Conservation (phyloP, 306 rosid genomes). For the Macrotyloma uniflorum region DNA sequence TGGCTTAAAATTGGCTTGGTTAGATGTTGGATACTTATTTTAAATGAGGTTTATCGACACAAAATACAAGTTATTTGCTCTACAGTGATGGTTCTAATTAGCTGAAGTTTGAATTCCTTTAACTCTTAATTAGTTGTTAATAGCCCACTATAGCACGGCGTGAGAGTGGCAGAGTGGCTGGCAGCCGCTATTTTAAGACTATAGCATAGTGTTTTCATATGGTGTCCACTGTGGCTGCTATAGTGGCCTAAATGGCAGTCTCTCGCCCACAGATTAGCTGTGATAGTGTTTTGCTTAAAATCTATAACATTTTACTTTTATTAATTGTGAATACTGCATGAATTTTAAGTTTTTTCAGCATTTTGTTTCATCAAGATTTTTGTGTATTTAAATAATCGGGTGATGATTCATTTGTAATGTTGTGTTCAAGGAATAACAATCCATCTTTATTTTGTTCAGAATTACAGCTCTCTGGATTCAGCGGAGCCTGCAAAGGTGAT, state of each 20-base stretch:
- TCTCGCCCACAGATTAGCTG: no score
- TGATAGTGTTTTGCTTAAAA: no score
- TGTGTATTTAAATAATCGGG: slow-evolving; percentile 17
- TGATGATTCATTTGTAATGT: slow-evolving; percentile 21
- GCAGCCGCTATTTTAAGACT: no score
- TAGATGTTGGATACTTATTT: not conserved
- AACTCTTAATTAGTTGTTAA: not conserved
- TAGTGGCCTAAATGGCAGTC: no score
- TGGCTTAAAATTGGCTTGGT: not conserved
- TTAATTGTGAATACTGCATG: not conserved
- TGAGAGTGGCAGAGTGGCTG: not conserved
- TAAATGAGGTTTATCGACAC: not conserved
- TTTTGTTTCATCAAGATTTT: not conserved
- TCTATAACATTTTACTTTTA: no score
- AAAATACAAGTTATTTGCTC: not conserved
- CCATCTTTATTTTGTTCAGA: slow-evolving; percentile 51
- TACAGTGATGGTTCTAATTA: not conserved
- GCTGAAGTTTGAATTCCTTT: not conserved
- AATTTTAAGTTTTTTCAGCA: no score
- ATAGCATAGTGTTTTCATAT: no score
- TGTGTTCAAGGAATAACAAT: slow-evolving; percentile 2
- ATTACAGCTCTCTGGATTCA: slow-evolving; percentile 71
- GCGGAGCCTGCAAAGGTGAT: slow-evolving; percentile 62
- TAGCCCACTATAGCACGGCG: not conserved
- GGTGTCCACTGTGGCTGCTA: no score